These are phyloP conservation scores for Plasmopara viticola DNA, from an alignment of 352 stramenopile species.

Conservation along the genomic window DNA sequence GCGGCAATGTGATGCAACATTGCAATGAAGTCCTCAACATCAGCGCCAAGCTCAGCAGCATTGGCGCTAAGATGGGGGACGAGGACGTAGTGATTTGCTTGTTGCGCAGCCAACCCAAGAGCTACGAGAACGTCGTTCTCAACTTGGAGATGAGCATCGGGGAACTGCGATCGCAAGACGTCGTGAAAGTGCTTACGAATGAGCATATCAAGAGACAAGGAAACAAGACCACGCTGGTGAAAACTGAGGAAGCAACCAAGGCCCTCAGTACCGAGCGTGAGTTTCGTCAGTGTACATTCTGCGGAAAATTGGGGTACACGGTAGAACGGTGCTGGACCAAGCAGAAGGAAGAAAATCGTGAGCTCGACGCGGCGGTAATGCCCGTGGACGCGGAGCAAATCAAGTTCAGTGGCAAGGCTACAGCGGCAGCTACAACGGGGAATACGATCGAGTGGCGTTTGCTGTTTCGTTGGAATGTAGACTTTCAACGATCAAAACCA, in stretches of 20 bases:
- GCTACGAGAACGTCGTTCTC: too few species aligned
- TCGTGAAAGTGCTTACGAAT: too few species aligned
- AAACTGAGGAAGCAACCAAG: not conserved
- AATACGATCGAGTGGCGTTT: too few species aligned
- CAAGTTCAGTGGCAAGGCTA: not conserved
- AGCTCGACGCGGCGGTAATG: not conserved
- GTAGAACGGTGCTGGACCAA: constrained; percentile 17
- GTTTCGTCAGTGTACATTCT: constrained; percentile 1
- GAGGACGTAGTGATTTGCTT: not conserved
- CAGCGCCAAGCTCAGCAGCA: not conserved
- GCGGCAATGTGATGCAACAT: too few species aligned
- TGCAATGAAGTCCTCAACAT: too few species aligned
- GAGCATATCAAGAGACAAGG: not conserved
- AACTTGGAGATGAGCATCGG: too few species aligned
- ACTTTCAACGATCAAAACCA: not conserved
- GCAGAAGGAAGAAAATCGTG: constrained; percentile 14
- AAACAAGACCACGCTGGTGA: not conserved
- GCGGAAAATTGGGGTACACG: too few species aligned
- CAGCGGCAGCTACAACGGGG: too few species aligned
- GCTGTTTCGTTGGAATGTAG: not conserved
- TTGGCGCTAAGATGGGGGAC: not conserved
- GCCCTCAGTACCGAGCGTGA: not conserved
- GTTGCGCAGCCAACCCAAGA: not conserved
- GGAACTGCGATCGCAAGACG: too few species aligned
- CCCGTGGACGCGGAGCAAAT: constrained; percentile 1